Evolutionary conservation across 2,329 filamentous ascomycete species (phyloP), one percentile per base, ranked within the genome.

Genomic region (Emericellopsis cladophorae): DNA sequence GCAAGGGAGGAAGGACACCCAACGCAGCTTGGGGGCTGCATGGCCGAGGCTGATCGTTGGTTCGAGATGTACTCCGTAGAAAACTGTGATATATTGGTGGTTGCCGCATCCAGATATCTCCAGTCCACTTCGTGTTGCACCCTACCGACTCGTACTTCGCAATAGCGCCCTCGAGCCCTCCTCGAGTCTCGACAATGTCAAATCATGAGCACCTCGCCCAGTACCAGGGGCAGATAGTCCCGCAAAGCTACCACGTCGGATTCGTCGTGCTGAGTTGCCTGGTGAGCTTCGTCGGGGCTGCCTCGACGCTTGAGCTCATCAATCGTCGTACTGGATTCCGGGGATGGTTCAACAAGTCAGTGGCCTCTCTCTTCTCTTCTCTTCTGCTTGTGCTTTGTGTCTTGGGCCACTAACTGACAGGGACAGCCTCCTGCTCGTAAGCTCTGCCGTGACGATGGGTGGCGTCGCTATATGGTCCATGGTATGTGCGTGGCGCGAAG

Each of bases 301-400:
- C 77, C 39, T 86, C 86, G 4, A 89, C 87, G 0, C 67, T 94
- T 26, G 88, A 94, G 58, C 65, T 94, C 44, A 76, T 94, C 40
- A 84, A 92, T 54, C 68, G 84, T 44, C 70, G 84, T 49, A 87
- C 82, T 1, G 78, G 81, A 2, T 72, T 72, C 41, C 75, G 74
- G 53, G 83, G 83, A 8, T 57, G 73, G 41, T 76, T 78, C 54
- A 87, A 86, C 52, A 78, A 82, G 81, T 83, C 69, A 42, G 68
- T 50, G 24, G 31, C 26, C 31, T 16, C 15, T 22, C 16, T 18
- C 16, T n/a, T 8, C 26, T n/a, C 4, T 36, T 23, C 18, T 21
- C 18, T 21, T 5, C 18, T n/a, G n/a, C n/a, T 21, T 5, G 18
- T 21, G 18, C 5, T 21, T 21, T 5, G 18, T 21, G 18, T 5